Percentiles rank a stretch among this genome's conserved stretches.
Conservation (phyloP, 2,329 filamentous ascomycete species). For the Alternaria atra region DNA sequence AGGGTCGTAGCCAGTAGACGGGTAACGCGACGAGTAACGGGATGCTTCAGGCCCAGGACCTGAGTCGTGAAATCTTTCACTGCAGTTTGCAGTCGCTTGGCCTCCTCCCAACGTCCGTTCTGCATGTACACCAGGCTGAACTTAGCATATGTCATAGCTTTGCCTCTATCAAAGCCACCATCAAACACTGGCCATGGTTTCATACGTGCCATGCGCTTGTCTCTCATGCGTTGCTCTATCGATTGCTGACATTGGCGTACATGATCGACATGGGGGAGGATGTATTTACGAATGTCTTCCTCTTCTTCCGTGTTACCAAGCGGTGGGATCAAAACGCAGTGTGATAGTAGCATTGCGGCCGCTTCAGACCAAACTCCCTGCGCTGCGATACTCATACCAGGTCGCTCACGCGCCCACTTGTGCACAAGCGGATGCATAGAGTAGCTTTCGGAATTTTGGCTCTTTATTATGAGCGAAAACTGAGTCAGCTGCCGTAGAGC, state of each 20-base stretch:
- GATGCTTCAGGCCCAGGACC: conserved; percentile 33
- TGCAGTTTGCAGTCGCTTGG: conserved; percentile 34
- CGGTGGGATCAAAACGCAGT: conserved; percentile 26
- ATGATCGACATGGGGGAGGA: conserved; percentile 7
- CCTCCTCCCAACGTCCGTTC: conserved; percentile 34
- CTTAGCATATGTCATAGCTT: conserved; percentile 27
- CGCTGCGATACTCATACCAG: conserved; percentile 23
- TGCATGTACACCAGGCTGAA: conserved; percentile 39
- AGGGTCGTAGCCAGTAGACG: conserved; percentile 32
- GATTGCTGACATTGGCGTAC: conserved; percentile 8
- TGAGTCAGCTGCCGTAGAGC: no score
- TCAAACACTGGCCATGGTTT: conserved; percentile 18
- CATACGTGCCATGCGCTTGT: conserved; percentile 11
- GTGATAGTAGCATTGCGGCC: conserved; percentile 32
- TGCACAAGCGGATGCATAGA: conserved; percentile 48
- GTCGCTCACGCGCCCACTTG: conserved; percentile 43
- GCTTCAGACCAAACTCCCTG: conserved; percentile 44
- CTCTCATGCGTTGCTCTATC: conserved; percentile 17
- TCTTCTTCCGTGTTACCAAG: conserved; percentile 3
- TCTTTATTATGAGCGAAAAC: conserved; percentile 31
- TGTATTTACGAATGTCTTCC: conserved; percentile 5
- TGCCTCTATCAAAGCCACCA: neutral
- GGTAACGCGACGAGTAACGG: conserved; percentile 27
- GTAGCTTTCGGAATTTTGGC: conserved; percentile 31
- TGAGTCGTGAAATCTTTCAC: conserved; percentile 31